phyloP scores from a whole-genome alignment of 2,329 filamentous ascomycete genomes.

The Fusarium avenaceum region DNA sequence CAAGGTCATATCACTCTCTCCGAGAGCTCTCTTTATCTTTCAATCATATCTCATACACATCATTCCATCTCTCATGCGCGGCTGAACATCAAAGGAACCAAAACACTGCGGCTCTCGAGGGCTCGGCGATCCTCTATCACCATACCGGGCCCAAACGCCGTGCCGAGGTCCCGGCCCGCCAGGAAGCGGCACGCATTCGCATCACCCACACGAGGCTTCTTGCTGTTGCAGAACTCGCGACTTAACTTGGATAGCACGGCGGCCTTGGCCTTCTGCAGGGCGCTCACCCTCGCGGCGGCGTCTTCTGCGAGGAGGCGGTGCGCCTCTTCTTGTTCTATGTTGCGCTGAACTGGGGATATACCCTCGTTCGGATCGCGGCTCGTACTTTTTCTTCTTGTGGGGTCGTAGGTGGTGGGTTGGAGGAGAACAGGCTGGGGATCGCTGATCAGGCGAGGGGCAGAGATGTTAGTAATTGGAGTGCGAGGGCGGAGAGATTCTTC shows the following conservation, averaged over 20 bases:
- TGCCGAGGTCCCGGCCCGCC: slow-evolving; percentile 50
- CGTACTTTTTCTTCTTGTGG: slow-evolving; percentile 46
- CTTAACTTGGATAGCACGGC: slow-evolving; percentile 71
- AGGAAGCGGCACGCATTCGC: slow-evolving; percentile 54
- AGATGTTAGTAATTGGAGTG: slow-evolving; percentile 57
- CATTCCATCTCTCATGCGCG: slow-evolving; percentile 49
- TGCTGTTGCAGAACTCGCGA: slow-evolving; percentile 61
- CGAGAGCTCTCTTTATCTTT: slow-evolving; percentile 17
- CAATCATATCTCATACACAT: slow-evolving; percentile 6
- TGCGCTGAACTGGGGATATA: slow-evolving; percentile 70
- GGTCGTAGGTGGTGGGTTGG: slow-evolving; percentile 70
- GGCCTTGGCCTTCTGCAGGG: slow-evolving; percentile 70
- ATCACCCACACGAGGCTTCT: slow-evolving; percentile 52
- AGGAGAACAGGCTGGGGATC: slow-evolving; percentile 67
- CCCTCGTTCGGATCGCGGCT: slow-evolving; percentile 55
- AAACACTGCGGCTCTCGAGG: slow-evolving; percentile 65
- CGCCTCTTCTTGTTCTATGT: slow-evolving; percentile 68
- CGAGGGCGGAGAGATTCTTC: slow-evolving; percentile 46
- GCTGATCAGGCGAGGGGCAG: slow-evolving; percentile 64
- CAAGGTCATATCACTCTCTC: slow-evolving; percentile 46
- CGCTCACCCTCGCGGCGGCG: slow-evolving; percentile 65
- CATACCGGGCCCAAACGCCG: slow-evolving; percentile 52
- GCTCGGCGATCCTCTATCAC: slow-evolving; percentile 60
- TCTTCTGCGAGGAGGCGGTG: slow-evolving; percentile 71
- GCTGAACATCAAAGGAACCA: slow-evolving; percentile 74